Conservation (phyloP, 106 monocot species). For the Dioscorea dumetorum region DNA sequence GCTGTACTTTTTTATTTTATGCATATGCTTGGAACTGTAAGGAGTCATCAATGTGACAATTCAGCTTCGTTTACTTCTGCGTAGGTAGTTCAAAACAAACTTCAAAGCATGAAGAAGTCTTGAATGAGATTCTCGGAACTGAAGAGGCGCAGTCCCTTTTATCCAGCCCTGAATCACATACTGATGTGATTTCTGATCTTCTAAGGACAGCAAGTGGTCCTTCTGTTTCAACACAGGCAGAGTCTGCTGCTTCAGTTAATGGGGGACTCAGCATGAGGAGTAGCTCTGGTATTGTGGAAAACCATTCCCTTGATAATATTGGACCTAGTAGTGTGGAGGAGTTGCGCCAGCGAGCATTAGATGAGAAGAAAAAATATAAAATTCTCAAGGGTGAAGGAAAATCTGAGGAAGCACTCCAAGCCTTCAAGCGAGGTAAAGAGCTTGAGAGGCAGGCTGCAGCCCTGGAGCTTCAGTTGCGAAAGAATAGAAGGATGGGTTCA, state of each 20-base stretch:
- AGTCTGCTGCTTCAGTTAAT: constrained; percentile 4
- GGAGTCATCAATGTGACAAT: no score
- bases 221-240: constrained; percentile 26
- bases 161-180: constrained; percentile 18
- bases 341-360: constrained; percentile 63
- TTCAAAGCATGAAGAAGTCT: constrained; percentile 40
- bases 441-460: constrained; percentile 87
- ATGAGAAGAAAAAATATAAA: constrained; percentile 80
- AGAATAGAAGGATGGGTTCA: constrained; percentile 56
- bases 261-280: constrained; percentile 8
- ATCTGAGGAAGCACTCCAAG: constrained; percentile 71
- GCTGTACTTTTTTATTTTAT: no score
- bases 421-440: constrained; percentile 81
- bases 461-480: constrained; percentile 65
- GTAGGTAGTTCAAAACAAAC: constrained; percentile 30
- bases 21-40: no score
- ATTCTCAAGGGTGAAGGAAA: constrained; percentile 79
- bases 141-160: constrained; percentile 27
- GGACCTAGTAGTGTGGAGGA: constrained; percentile 58
- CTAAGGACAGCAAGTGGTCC: constrained; percentile 6
- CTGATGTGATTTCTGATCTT: constrained; percentile 12
- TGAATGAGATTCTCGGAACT: constrained; percentile 39
- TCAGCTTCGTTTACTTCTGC: no score
- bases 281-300: constrained; percentile 11
- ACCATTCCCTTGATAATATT: constrained; percentile 11